Percentiles rank a stretch among this genome's conserved stretches.
Conservation (phyloP, 306 rosid species). For the Dryas octopetala region DNA sequence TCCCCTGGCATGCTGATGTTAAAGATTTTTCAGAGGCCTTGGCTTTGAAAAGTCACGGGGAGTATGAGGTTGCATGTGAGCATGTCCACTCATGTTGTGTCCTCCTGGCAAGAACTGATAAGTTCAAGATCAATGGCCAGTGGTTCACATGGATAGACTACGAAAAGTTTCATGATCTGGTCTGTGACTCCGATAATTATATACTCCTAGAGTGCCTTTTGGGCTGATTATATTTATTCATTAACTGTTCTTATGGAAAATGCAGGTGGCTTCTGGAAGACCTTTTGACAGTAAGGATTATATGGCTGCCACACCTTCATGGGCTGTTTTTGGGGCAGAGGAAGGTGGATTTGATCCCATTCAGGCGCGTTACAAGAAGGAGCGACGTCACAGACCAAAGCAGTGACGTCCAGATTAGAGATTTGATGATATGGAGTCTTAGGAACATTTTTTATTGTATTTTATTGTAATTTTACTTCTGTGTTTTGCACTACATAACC, state of each 20-base stretch:
- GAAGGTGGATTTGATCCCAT: constrained; percentile 96
- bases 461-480: constrained; percentile 21
- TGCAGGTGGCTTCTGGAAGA: constrained; percentile 85
- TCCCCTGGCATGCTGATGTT: constrained; percentile 98
- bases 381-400: constrained; percentile 77
- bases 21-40: constrained; percentile 85
- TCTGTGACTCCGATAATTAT: constrained; percentile 28
- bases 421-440: constrained; percentile 12
- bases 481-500: constrained; percentile 3
- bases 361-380: constrained; percentile 77
- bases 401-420: constrained; percentile 49
- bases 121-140: constrained; percentile 80
- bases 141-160: constrained; percentile 99
- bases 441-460: constrained; percentile 25
- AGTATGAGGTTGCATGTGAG: constrained; percentile 93
- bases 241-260: constrained; percentile 24
- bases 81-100: constrained; percentile 96
- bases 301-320: constrained; percentile 86
- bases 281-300: constrained; percentile 76
- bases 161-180: constrained; percentile 91
- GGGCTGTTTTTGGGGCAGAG: constrained; percentile 91
- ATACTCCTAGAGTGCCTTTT: constrained; percentile 14
- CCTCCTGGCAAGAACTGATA: constrained; percentile 80
- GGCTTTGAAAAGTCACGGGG: constrained; percentile 73
- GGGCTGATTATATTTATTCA: background rate